Evolutionary conservation across 768 basidiomycete genomes (phyloP).

Genomic region (Suillus spraguei): DNA sequence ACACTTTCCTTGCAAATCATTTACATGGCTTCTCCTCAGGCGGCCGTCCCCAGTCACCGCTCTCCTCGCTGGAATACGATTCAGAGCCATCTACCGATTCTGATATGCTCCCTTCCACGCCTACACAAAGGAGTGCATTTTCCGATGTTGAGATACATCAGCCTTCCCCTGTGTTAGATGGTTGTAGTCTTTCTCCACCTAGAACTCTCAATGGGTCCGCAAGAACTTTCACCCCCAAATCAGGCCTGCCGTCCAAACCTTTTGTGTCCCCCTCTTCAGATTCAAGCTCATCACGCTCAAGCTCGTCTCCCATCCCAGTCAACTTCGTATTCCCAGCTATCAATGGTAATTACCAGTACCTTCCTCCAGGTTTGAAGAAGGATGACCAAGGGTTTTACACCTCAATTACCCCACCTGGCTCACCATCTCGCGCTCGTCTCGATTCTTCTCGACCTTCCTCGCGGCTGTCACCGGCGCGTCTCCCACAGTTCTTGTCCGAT

Average conservation of each 20-base stretch:
- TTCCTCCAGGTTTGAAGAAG: constrained; percentile 47
- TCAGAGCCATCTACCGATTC: constrained; percentile 14
- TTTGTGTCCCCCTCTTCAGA: constrained; percentile 19
- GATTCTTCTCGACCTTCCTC: constrained; percentile 25
- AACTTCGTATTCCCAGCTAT: constrained; percentile 55
- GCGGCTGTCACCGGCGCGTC: constrained; percentile 36
- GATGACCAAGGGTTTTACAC: constrained; percentile 57
- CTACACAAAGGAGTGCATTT: constrained; percentile 9
- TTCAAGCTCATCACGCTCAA: constrained; percentile 9
- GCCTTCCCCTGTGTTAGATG: constrained; percentile 6
- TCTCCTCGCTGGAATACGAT: constrained; percentile 14
- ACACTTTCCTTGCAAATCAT: neutral
- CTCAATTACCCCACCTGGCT: constrained; percentile 30
- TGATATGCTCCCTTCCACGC: constrained; percentile 12
- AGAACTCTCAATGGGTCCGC: constrained; percentile 43
- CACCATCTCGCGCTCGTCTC: constrained; percentile 18
- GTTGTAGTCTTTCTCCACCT: constrained; percentile 3
- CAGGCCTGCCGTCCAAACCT: constrained; percentile 28
- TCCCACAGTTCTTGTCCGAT: constrained; percentile 54
- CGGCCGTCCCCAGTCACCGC: constrained; percentile 9
- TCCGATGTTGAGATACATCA: constrained; percentile 11
- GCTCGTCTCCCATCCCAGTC: constrained; percentile 12
- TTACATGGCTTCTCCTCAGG: neutral
- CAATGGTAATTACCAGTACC: constrained; percentile 30
- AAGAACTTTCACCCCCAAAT: constrained; percentile 46